Base-by-base conservation (phyloP, 108 stramenopile genomes). In the Nitzschia sp. region DNA sequence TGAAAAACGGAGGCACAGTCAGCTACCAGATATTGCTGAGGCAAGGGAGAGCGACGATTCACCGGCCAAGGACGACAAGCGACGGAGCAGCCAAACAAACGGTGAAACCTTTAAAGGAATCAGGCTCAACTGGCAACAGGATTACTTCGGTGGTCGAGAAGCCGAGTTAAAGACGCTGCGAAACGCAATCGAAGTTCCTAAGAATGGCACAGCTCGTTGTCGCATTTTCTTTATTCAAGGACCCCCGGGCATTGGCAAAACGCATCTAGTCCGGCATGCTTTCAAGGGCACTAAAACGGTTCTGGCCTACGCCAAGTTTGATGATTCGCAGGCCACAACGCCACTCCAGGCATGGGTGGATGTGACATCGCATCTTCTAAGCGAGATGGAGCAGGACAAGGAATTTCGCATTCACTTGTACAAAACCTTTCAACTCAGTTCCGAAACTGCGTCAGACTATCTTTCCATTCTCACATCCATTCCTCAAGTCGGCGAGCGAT, bases 161-260 rank as follows among this genome's bases (percentile, higher is more conserved):
- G 21, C 21, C 4, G 49, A 51, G 21, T 51, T 51, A 19, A 19
- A 51, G 5, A 21, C 21, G 8, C n/a, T 51, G 49, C 8, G n/a
- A 51, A 51, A 51, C 13, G 5, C 8, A 8, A 17, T n/a, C 19
- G n/a, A 51, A 19, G 4, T n/a, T 4, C 4, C 11, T 19, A 21
- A 51, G 18, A 51, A 51, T 8, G 19, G 19, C 18, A 21, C 17
- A 4, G 13, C 8, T 21, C 4, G 13, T n/a, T 19, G 49, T 19
- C 49, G 49, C 13, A 51, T 57, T 5, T 57, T 57, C 31, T 57
- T 57, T 29, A 57, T 57, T 13, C 30, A 57, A 57, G 56, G 56
- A 13, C 15, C 5, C 4, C 5, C 26, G 5, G 56, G 56, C 11
- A 30, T 30, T 25, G 56, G 56, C 4, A 57, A 57, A 30, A 28